phyloP scores from a whole-genome alignment of 768 basidiomycete species.

The Trametes cinnabarina region DNA sequence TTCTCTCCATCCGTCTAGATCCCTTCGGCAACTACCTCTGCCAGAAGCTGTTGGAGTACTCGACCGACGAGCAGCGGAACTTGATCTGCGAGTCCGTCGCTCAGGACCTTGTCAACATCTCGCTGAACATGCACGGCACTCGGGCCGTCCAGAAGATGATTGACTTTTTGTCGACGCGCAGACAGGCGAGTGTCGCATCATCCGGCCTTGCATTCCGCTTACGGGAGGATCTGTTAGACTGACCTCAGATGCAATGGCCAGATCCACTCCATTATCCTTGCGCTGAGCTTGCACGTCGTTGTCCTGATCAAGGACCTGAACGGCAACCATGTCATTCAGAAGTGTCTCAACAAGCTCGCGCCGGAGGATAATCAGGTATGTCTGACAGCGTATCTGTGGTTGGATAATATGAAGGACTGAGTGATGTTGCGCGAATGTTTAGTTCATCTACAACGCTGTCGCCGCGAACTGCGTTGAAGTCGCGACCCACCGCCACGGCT shows the following conservation, averaged over 20 bases:
- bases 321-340: slow-evolving; percentile 97
- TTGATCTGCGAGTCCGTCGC: slow-evolving; percentile 97
- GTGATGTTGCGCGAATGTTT: neutral
- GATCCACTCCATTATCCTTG: slow-evolving; percentile 96
- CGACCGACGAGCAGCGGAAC: slow-evolving; percentile 96
- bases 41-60: slow-evolving; percentile 95
- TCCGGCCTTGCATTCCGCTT: slow-evolving; percentile 44
- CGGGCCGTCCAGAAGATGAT: slow-evolving; percentile 99
- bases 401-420: neutral
- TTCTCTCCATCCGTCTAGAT: slow-evolving; percentile 58
- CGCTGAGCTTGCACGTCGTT: slow-evolving; percentile 95
- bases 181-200: slow-evolving; percentile 68
- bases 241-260: slow-evolving; percentile 82
- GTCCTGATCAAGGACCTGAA: slow-evolving; percentile 99
- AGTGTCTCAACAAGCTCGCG: slow-evolving; percentile 96
- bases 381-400: neutral
- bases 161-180: slow-evolving; percentile 92
- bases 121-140: slow-evolving; percentile 99
- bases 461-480: slow-evolving; percentile 99
- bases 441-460: slow-evolving; percentile 99
- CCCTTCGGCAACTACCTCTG: slow-evolving; percentile 99
- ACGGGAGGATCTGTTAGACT: slow-evolving; percentile 57
- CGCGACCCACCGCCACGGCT: slow-evolving; percentile 95
- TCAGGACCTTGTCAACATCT: slow-evolving; percentile 95
- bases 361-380: slow-evolving; percentile 96